phyloP scores from a whole-genome alignment of 106 monocot genomes.

The Alisma plantagoaquatica region DNA sequence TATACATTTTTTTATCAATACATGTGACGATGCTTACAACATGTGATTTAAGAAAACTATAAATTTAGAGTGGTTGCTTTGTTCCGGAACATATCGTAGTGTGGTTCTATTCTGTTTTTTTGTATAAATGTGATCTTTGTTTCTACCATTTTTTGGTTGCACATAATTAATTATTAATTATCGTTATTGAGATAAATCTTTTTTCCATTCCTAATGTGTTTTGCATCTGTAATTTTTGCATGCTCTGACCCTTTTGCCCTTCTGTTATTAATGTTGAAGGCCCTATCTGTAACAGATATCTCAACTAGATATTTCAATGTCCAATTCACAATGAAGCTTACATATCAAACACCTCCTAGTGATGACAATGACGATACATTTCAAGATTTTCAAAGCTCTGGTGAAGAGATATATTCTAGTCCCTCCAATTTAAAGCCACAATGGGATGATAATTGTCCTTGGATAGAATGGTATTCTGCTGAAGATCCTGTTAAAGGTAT shows the following conservation, averaged over 20 bases:
- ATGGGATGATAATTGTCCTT: constrained; percentile 98
- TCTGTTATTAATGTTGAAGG: constrained; percentile 27
- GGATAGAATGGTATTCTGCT: constrained; percentile 97
- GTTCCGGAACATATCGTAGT: no score
- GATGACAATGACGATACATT: constrained; percentile 52
- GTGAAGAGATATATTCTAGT: constrained; percentile 19
- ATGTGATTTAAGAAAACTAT: no score
- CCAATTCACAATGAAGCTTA: constrained; percentile 76
- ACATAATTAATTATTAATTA: not conserved
- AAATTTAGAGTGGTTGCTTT: no score
- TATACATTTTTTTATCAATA: no score
- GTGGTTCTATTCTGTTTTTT: no score
- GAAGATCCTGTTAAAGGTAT: constrained; percentile 92
- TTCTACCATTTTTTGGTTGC: not conserved
- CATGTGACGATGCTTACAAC: no score
- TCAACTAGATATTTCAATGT: constrained; percentile 52
- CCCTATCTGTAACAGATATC: constrained; percentile 56
- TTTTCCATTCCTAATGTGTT: not conserved
- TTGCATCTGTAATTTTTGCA: not conserved
- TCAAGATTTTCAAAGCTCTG: constrained; percentile 15
- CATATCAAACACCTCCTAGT: constrained; percentile 69
- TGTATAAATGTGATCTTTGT: no score
- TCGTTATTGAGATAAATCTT: not conserved
- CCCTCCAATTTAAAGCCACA: constrained; percentile 28
- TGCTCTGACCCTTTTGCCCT: not conserved